Evolutionary conservation across 2,329 filamentous ascomycete species (phyloP).

Genomic region (Fusarium goolgardi): DNA sequence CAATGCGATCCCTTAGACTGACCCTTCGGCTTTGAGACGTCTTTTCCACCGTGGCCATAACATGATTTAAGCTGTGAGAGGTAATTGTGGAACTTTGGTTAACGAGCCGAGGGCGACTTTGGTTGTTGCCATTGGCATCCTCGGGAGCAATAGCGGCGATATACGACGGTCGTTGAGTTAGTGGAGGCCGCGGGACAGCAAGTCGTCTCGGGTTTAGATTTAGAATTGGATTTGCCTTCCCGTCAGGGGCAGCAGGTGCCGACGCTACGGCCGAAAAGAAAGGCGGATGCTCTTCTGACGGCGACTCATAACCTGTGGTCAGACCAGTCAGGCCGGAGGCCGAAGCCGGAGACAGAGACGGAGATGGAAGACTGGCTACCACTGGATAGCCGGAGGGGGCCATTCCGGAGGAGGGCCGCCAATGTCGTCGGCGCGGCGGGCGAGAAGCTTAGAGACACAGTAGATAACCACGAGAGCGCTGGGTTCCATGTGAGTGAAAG

Average conservation of each 20-base stretch:
- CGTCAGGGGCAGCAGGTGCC: slow-evolving; percentile 14
- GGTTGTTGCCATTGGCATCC: background rate
- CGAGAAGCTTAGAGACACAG: slow-evolving; percentile 61
- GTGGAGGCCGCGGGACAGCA: slow-evolving; percentile 21
- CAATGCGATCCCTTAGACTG: slow-evolving; percentile 62
- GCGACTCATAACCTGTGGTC: slow-evolving; percentile 53
- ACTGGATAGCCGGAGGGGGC: slow-evolving; percentile 50
- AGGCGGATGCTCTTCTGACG: slow-evolving; percentile 50
- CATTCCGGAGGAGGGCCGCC: slow-evolving; percentile 54
- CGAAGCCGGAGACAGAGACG: slow-evolving; percentile 20
- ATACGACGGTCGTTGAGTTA: slow-evolving; percentile 38
- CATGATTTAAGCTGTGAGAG: slow-evolving; percentile 48
- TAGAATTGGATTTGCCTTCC: background rate
- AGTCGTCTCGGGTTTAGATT: background rate
- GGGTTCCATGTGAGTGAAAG: slow-evolving; percentile 62
- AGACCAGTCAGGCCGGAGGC: background rate
- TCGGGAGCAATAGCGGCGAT: slow-evolving; percentile 24
- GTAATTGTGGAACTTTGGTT: slow-evolving; percentile 31
- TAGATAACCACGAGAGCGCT: slow-evolving; percentile 61
- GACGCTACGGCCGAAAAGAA: slow-evolving; percentile 44
- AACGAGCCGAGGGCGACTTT: slow-evolving; percentile 19
- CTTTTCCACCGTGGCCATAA: slow-evolving; percentile 51
- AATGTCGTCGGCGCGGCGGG: slow-evolving; percentile 61
- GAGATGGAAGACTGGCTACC: slow-evolving; percentile 40
- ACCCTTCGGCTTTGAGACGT: slow-evolving; percentile 49